Conservation (phyloP, 2,329 filamentous ascomycete genomes). For the Colletotrichum tropicicola region DNA sequence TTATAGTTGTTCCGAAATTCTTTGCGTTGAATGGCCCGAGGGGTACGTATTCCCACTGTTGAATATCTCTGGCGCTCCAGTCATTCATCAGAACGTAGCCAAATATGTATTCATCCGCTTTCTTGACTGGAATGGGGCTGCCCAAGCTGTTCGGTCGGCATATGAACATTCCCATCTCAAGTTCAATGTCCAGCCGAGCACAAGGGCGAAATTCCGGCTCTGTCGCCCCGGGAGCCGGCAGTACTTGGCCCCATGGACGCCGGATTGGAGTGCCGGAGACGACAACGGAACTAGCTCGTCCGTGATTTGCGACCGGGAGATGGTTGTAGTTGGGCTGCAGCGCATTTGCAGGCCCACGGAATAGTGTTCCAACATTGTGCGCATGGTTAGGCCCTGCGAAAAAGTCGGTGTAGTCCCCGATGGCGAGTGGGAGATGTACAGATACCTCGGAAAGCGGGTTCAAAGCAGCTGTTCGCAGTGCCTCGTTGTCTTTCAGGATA, state of each 20-base stretch:
- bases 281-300: slow-evolving; percentile 75
- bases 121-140: slow-evolving; percentile 67
- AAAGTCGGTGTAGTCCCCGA: slow-evolving; percentile 82
- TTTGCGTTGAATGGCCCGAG: slow-evolving; percentile 71
- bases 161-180: slow-evolving; percentile 81
- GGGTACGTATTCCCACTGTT: slow-evolving; percentile 68
- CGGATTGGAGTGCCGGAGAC: slow-evolving; percentile 74
- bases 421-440: slow-evolving; percentile 74
- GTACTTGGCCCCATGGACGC: slow-evolving; percentile 70
- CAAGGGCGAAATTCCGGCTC: slow-evolving; percentile 67
- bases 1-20: slow-evolving; percentile 67
- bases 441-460: slow-evolving; percentile 51
- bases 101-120: slow-evolving; percentile 77
- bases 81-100: slow-evolving; percentile 74
- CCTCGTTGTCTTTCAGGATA: slow-evolving; percentile 12
- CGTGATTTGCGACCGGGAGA: slow-evolving; percentile 79
- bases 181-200: slow-evolving; percentile 75
- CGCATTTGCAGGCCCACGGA: slow-evolving; percentile 74
- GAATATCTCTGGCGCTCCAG: slow-evolving; percentile 70
- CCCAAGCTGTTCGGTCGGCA: slow-evolving; percentile 73
- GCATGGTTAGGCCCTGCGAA: slow-evolving; percentile 80
- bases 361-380: slow-evolving; percentile 68
- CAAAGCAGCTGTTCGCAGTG: slow-evolving; percentile 3
- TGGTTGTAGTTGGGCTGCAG: slow-evolving; percentile 79
- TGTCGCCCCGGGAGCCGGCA: slow-evolving; percentile 50